phyloP scores from a whole-genome alignment of 2,329 filamentous ascomycete genomes.

The Tolypocladium ovalisporum region DNA sequence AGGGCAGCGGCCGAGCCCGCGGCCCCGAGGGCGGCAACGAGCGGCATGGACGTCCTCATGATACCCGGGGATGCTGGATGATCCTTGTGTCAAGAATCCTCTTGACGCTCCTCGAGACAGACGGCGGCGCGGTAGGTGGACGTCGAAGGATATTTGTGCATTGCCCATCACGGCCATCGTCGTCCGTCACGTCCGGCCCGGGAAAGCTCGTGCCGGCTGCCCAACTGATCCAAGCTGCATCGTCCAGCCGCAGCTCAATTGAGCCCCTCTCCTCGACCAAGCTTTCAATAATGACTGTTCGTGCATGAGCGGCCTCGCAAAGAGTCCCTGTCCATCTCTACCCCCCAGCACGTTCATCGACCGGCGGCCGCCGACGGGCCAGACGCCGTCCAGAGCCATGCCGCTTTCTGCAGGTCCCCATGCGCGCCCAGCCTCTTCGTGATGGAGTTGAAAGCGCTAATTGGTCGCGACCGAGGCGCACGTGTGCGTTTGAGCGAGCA shows the following conservation, averaged over 20 bases:
- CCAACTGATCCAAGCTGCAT: background rate
- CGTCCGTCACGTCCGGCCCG: background rate
- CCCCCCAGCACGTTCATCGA: background rate
- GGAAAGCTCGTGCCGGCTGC: background rate
- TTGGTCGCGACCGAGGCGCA: background rate
- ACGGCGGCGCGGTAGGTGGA: background rate
- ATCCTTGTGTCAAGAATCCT: background rate
- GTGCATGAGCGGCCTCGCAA: background rate
- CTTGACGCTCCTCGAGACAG: background rate
- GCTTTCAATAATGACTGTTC: background rate
- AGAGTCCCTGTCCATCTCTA: background rate
- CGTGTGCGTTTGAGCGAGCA: background rate
- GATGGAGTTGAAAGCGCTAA: background rate
- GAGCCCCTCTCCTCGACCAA: background rate
- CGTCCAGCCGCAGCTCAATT: background rate
- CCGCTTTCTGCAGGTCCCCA: constrained; percentile 14
- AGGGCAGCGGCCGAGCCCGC: constrained; percentile 23
- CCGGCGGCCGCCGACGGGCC: background rate
- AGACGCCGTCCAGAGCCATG: constrained; percentile 5
- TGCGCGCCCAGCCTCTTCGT: background rate
- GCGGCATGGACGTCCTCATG: constrained; percentile 15
- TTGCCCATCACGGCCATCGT: background rate
- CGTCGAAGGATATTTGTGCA: background rate
- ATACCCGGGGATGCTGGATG: constrained; percentile 1
- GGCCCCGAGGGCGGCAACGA: constrained; percentile 11